Base-by-base conservation (phyloP, 2,329 filamentous ascomycete species). In the Fusarium drepaniforme region DNA sequence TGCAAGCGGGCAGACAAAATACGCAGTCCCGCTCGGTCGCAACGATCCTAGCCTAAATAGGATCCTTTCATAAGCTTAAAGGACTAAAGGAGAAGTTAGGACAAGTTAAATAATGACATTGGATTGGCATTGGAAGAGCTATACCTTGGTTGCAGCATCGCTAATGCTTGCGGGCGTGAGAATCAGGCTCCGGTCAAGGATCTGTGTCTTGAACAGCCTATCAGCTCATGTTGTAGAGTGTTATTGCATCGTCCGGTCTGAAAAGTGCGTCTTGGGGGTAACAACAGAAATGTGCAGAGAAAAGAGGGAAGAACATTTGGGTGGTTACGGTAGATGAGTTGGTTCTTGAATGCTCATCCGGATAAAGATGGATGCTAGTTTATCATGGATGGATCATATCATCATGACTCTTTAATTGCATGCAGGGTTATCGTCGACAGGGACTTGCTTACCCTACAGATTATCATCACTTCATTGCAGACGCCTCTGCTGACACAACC, bases 351-450 rank as follows among this genome's bases (percentile, higher is more conserved):
- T 61, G 9, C 16, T 4, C 30, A 21, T 9, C 9, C 13, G 37
- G 35, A 63, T 51, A 49, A 23, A 51, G 56, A 25, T 37, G 30
- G 30, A 33, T 33, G 30, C 30, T 33, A 33, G 30, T n/a, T 37
- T 33, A 35, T 44, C 59, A 21, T 53, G 35, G 25, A 21, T 53
- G 35, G 25, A 38, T 49, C 18, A 64, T 33, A 30, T 25, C 69
- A 65, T 73, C 69, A 65, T 73, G 73, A 75, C 73, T 75, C 73
- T 75, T 75, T 75, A 75, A 75, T 73, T 75, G 73, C 73, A 75
- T 75, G 62, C 51, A 68, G 71, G 49, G 49, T 53, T 59, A 59
- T 59, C 56, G 68, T 68, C 23, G 56, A 64, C 16, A 13, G 56
- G 71, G 68, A 68, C 56, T 56, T 53, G 60, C 72, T 35, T 74